phyloP scores from a whole-genome alignment of 345 rosid genomes.

The Barbarea vulgaris region DNA sequence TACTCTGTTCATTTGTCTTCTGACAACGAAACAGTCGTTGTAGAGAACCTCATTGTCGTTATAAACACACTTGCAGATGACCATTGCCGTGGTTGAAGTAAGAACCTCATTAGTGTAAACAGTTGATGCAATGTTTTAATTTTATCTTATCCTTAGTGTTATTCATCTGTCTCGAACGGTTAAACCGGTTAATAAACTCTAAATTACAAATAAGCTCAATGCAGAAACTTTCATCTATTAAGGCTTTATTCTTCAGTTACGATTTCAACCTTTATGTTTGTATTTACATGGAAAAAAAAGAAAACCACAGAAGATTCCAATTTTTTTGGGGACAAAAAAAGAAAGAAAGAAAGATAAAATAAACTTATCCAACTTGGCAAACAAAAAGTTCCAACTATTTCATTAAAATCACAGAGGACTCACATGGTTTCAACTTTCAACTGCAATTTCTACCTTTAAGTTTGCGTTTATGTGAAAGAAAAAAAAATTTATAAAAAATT shows the following conservation, averaged over 20 bases:
- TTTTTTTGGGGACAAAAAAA: not conserved
- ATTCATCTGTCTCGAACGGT: not conserved
- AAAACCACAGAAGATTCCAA: not conserved
- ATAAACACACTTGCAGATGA: conserved; percentile 56
- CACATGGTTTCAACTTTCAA: not conserved
- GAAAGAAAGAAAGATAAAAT: not conserved
- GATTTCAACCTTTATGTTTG: not conserved
- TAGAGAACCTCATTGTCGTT: too few relatives aligned
- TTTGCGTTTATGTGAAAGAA: not conserved
- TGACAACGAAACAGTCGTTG: conserved; percentile 81
- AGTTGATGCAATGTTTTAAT: conserved; percentile 8
- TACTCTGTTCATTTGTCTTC: conserved; percentile 19
- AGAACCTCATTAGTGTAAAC: conserved; percentile 48
- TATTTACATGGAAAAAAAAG: not conserved
- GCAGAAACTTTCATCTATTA: not conserved
- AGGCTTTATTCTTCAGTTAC: not conserved
- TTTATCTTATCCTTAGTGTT: not conserved
- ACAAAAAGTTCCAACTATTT: not conserved
- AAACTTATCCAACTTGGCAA: not conserved
- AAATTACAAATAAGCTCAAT: not conserved
- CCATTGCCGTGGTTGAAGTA: conserved; percentile 88
- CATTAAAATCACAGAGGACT: not conserved
- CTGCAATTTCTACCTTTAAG: not conserved
- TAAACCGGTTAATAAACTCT: not conserved
- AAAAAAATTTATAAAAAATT: not conserved